These are phyloP conservation scores for Fallopia convolvulus DNA, from an alignment of 148 eudicot genomes.

Conservation along the genomic window DNA sequence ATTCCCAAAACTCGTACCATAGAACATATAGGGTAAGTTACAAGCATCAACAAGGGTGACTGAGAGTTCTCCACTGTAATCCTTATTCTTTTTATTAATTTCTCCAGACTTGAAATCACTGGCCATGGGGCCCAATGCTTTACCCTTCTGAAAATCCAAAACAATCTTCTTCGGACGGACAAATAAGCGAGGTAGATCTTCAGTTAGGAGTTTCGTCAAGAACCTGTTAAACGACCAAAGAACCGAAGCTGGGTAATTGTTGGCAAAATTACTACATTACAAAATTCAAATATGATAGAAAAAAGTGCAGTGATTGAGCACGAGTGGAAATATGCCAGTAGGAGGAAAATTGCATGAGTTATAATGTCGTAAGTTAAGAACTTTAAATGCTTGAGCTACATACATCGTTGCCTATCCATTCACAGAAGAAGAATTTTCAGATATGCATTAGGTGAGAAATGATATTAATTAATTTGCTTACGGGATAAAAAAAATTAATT, in stretches of 20 bases:
- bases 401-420: background rate
- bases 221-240: slow-evolving; percentile 39
- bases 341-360: background rate
- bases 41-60: slow-evolving; percentile 95
- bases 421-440: background rate
- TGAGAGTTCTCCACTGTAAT: slow-evolving; percentile 85
- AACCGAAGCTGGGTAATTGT: background rate
- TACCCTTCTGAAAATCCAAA: slow-evolving; percentile 83
- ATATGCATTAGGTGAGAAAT: background rate
- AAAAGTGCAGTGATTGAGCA: background rate
- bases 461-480: background rate
- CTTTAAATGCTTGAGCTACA: background rate
- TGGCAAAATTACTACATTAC: background rate
- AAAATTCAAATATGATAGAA: background rate
- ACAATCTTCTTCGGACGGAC: slow-evolving; percentile 96
- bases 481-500: background rate
- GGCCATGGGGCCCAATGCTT: slow-evolving; percentile 73
- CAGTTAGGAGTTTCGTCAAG: slow-evolving; percentile 84
- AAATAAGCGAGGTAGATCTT: slow-evolving; percentile 86
- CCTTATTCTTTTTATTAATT: slow-evolving; percentile 69
- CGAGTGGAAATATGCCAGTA: background rate
- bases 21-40: slow-evolving; percentile 59
- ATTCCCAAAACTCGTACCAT: slow-evolving; percentile 32
- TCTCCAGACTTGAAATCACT: slow-evolving; percentile 52
- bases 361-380: background rate